Evolutionary conservation across 805 yeast species (phyloP).

Genomic region (Nakazawaea anatomiae): DNA sequence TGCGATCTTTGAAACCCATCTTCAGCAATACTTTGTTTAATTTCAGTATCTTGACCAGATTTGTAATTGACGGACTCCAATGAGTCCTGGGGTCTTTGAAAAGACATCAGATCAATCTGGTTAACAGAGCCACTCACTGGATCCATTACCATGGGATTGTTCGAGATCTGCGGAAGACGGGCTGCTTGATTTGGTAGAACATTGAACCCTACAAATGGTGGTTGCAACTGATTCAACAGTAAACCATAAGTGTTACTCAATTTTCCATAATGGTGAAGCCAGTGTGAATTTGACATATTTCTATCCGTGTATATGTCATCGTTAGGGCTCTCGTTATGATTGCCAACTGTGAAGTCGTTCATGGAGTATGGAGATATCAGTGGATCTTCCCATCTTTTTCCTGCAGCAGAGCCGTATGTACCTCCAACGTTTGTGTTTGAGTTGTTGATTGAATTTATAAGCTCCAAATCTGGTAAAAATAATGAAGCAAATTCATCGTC

Average conservation of each 20-base stretch:
- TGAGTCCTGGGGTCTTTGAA: neutral
- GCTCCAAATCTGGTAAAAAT: slow-evolving; percentile 13
- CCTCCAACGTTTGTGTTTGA: neutral
- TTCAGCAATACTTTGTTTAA: neutral
- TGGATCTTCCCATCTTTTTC: neutral
- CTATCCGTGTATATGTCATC: neutral
- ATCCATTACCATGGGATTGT: neutral
- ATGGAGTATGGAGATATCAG: neutral
- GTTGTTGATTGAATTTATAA: slow-evolving; percentile 4
- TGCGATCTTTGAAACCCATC: neutral
- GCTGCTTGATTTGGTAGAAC: neutral
- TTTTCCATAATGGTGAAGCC: slow-evolving; percentile 5
- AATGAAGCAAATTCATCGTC: slow-evolving; percentile 15
- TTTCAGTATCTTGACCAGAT: neutral
- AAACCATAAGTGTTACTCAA: neutral
- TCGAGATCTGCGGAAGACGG: neutral
- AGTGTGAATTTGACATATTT: neutral
- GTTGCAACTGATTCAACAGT: slow-evolving; percentile 2
- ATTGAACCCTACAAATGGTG: neutral
- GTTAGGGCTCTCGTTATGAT: neutral
- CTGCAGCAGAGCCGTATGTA: neutral
- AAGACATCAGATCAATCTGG: neutral
- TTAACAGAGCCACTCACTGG: neutral
- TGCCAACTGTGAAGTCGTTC: neutral
- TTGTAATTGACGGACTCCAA: neutral